Base-by-base conservation (phyloP, 352 stramenopile genomes). In the Pythium phragmitis region DNA sequence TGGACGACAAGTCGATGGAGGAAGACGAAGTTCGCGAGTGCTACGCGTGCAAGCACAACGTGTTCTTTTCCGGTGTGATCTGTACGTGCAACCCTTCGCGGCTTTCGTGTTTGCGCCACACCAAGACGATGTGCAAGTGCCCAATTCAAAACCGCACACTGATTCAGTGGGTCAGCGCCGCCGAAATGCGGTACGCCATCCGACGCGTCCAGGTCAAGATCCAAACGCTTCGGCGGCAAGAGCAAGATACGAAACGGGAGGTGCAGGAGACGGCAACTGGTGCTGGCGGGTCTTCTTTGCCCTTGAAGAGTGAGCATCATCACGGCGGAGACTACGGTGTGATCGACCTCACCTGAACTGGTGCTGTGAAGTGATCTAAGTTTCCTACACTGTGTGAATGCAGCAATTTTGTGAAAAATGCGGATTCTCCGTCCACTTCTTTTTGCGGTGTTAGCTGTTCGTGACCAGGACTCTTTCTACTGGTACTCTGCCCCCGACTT, bases 61-160 rank as follows among this genome's bases (percentile, higher is more conserved):
- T 93, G 7, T 93, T 91, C 63, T 93, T 93, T 60, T 93, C 84
- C 3, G 82, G 81, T 7, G 76, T 93, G 9, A 87, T 83, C 3
- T 93, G 84, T 56, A 69, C 72, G 0, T 93, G 84, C 60, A 80
- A 79, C 53, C 72, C 81, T 1, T 76, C 64, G 47, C 77, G 77
- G 2, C 56, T 93, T 14, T 76, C 84, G 36, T 93, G 84, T 56
- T 57, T 90, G 23, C 79, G 82, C 39, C 84, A 93, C 51, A 69
- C 71, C 3, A 82, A 83, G 51, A 47, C 67, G n/a, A 80, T 93
- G 77, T 93, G 84, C 62, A 59, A 72, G 42, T 93, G 84, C 28
- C 42, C 73, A 6, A 82, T 88, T 67, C 33, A 61, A 39, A 75
- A 82, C 17, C 79, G 80, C 28, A 82, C 77, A 1, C 62, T 91